Evolutionary conservation across 2,329 filamentous ascomycete species (phyloP), one percentile per base, ranked within the genome.

Genomic region (Paecilomyces sp.): DNA sequence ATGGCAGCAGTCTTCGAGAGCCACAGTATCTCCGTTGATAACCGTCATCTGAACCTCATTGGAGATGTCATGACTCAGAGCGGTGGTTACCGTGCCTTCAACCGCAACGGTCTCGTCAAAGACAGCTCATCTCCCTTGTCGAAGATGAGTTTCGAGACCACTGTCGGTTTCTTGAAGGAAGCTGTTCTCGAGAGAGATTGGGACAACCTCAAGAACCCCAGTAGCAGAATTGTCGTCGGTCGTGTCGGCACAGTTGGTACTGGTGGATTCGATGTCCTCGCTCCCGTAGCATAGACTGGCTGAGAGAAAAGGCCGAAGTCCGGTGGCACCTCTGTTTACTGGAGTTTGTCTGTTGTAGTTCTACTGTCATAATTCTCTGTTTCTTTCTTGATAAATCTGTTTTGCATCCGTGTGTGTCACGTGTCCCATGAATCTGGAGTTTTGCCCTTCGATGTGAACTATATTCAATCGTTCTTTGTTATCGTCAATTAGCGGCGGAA

Each of bases 111-210:
- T 1, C 80, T 99, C 50, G 76, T 80, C 62, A 87, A 86, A 71
- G 87, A 90, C 64, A 92, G 91, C 69, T 88, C 93, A 30, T 92
- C 88, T 65, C 92, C 94, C 0, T 93, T 99, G 67, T 93, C 94
- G 77, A 97, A 97, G 83, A 97, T 97, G 93, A 96, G 91, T 74
- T 99, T 97, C 78, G 94, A 99, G 83, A 99, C 94, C 3, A 99
- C 94, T 2, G 84, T 97, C 47, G 88, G 89, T 0, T 97, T 97
- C 80, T 82, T 99, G 69, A 92, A 90, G 74, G 94, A 97, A 71
- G 92, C 94, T 1, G 88, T 97, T 28, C 80, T 95, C 60, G 91
- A 96, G 70, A 88, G 90, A 56, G 94, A 97, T 74, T 91, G 86
- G 82, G 94, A 99, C 74, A 89, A 94, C 68, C 79, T 99, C 62